Evolutionary conservation across 345 rosid species (phyloP).

Genomic region (Noccaea bulbosa): DNA sequence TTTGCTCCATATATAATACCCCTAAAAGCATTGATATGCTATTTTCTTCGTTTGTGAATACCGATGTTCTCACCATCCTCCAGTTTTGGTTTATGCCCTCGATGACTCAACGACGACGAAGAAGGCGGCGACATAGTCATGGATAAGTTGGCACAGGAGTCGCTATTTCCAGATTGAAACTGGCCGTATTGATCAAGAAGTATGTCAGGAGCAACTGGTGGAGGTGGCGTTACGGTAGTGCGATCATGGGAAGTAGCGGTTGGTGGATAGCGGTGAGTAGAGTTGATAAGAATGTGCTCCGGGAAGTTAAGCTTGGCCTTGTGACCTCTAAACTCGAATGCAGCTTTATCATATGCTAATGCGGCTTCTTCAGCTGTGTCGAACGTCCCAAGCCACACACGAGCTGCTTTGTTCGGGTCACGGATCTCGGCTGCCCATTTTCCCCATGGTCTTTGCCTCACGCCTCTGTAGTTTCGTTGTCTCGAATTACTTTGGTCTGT

Average conservation of each 20-base stretch:
- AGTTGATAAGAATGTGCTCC: slow-evolving; percentile 24
- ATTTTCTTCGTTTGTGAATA: slow-evolving; percentile 40
- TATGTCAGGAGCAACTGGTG: slow-evolving; percentile 32
- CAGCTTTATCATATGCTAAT: slow-evolving; percentile 45
- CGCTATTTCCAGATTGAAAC: slow-evolving; percentile 3
- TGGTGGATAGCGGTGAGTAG: slow-evolving; percentile 29
- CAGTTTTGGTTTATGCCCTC: neutral
- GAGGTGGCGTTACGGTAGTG: slow-evolving; percentile 8
- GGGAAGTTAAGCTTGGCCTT: slow-evolving; percentile 49
- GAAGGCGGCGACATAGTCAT: slow-evolving; percentile 34
- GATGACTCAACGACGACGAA: slow-evolving; percentile 15
- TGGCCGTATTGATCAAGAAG: slow-evolving; percentile 43
- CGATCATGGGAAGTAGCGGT: slow-evolving; percentile 8
- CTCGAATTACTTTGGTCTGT: slow-evolving; percentile 25
- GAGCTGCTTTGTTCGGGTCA: slow-evolving; percentile 43
- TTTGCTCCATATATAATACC: neutral
- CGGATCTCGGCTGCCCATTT: slow-evolving; percentile 47
- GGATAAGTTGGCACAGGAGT: slow-evolving; percentile 1
- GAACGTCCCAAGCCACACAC: slow-evolving; percentile 47
- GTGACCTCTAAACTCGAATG: slow-evolving; percentile 43
- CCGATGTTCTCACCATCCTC: slow-evolving; percentile 31
- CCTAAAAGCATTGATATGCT: slow-evolving; percentile 2
- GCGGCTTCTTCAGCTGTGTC: slow-evolving; percentile 44
- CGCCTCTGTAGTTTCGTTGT: slow-evolving; percentile 45
- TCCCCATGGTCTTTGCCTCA: slow-evolving; percentile 47